Conservation (phyloP, 768 basidiomycete genomes). For the Trametes punicea region DNA sequence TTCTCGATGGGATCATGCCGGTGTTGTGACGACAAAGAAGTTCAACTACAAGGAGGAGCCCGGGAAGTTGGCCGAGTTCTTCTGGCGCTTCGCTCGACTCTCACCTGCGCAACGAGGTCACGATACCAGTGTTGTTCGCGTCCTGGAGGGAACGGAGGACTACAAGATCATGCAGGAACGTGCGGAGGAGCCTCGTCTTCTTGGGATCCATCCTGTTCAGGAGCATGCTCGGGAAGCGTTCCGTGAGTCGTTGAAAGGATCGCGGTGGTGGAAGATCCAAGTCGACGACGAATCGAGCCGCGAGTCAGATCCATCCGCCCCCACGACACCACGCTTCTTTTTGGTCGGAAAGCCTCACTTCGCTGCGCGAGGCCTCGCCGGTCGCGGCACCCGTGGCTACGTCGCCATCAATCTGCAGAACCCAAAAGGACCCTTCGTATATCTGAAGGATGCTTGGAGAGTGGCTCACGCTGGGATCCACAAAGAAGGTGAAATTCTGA, state of each 20-base stretch:
- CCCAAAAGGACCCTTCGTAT: not conserved
- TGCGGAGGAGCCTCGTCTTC: not conserved
- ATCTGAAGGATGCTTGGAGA: conserved; percentile 7
- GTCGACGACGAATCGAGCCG: too few relatives aligned
- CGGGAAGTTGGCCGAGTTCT: not conserved
- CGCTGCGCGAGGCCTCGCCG: not conserved
- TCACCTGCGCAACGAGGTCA: conserved; percentile 1
- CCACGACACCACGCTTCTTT: not conserved
- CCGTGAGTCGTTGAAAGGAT: not conserved
- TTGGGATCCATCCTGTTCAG: not conserved
- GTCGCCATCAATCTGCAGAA: not conserved
- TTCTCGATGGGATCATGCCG: not conserved
- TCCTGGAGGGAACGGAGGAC: not conserved
- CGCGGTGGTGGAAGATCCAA: not conserved
- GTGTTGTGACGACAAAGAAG: not conserved
- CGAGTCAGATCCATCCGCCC: too few relatives aligned
- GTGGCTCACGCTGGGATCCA: not conserved
- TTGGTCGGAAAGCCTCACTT: not conserved
- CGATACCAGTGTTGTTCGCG: not conserved
- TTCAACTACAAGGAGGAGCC: conserved; percentile 3
- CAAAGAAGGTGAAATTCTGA: conserved; percentile 1
- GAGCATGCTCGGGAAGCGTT: not conserved
- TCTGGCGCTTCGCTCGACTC: not conserved
- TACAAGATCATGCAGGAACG: not conserved
- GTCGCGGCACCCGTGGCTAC: not conserved